Conservation (phyloP, 768 basidiomycete species). For the Lactarius indigo region DNA sequence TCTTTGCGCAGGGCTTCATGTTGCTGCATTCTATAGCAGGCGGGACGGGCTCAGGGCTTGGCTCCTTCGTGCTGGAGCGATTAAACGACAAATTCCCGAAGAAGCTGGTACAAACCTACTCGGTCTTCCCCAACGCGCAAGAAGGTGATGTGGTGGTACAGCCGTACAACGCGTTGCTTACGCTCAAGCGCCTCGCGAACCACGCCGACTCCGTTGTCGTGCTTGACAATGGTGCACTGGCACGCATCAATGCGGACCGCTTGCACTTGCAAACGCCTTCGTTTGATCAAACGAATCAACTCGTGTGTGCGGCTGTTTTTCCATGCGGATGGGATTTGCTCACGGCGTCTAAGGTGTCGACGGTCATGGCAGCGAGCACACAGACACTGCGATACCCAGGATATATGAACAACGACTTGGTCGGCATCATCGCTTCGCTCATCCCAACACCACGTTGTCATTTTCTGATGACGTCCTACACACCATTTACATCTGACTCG, state of each 20-base stretch:
- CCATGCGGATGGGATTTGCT: neutral
- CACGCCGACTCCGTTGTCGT: conserved; percentile 98
- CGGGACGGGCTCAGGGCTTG: conserved; percentile 96
- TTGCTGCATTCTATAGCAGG: conserved; percentile 98
- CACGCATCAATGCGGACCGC: conserved; percentile 90
- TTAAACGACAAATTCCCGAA: conserved; percentile 98
- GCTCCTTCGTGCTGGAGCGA: conserved; percentile 95
- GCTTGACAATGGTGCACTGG: conserved; percentile 91
- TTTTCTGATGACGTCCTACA: conserved; percentile 98
- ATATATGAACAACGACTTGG: conserved; percentile 99
- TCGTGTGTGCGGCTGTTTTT: conserved; percentile 41
- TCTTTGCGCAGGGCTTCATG: conserved; percentile 84
- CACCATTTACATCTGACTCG: conserved; percentile 95
- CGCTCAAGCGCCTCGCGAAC: conserved; percentile 90
- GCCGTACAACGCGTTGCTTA: conserved; percentile 93
- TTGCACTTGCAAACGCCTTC: conserved; percentile 83
- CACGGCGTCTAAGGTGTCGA: conserved; percentile 64
- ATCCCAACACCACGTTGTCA: conserved; percentile 98
- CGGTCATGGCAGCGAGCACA: conserved; percentile 97
- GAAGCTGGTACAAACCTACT: conserved; percentile 98
- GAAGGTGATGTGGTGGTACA: conserved; percentile 98
- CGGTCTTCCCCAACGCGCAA: conserved; percentile 92
- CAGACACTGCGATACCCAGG: conserved; percentile 96
- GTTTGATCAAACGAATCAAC: conserved; percentile 90
- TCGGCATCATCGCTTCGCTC: conserved; percentile 92